phyloP scores from a whole-genome alignment of 2,329 filamentous ascomycete species.

The Sporothrix dimorphospora region DNA sequence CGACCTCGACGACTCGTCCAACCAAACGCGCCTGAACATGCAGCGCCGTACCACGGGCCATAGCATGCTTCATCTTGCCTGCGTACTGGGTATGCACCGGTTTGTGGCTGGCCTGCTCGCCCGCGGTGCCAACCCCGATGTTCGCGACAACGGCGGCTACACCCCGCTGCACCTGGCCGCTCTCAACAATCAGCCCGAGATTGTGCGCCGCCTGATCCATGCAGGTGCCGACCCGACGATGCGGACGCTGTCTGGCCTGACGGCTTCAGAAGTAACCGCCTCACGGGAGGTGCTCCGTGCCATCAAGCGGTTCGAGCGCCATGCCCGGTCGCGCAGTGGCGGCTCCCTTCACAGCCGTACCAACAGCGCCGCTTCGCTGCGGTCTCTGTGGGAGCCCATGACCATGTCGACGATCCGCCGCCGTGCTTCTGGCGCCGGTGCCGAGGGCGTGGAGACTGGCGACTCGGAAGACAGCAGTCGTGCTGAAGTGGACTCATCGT shows the following conservation, averaged over 20 bases:
- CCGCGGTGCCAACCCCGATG: constrained; percentile 75
- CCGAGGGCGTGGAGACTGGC: not conserved
- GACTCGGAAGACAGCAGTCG: constrained; percentile 27
- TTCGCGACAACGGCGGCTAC: constrained; percentile 77
- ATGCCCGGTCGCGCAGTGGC: constrained; percentile 69
- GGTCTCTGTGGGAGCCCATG: constrained; percentile 65
- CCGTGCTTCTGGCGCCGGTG: constrained; percentile 20
- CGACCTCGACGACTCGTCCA: constrained; percentile 73
- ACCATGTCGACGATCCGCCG: constrained; percentile 26
- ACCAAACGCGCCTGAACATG: constrained; percentile 68
- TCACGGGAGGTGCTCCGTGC: constrained; percentile 66
- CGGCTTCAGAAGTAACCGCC: constrained; percentile 70
- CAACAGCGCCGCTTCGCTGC: constrained; percentile 68
- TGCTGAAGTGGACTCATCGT: constrained; percentile 31
- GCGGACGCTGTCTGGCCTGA: constrained; percentile 70
- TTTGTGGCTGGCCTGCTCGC: constrained; percentile 77
- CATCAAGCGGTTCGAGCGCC: constrained; percentile 63
- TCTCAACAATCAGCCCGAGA: constrained; percentile 73
- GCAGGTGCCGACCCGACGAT: constrained; percentile 73
- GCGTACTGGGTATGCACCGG: constrained; percentile 72
- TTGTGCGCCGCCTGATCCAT: constrained; percentile 74
- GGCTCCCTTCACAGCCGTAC: constrained; percentile 62
- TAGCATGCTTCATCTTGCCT: constrained; percentile 79
- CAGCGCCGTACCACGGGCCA: constrained; percentile 67
- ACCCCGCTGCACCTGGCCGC: constrained; percentile 82